Conservation (phyloP, 108 stramenopile species). For the Cyclotella kingstonii region DNA sequence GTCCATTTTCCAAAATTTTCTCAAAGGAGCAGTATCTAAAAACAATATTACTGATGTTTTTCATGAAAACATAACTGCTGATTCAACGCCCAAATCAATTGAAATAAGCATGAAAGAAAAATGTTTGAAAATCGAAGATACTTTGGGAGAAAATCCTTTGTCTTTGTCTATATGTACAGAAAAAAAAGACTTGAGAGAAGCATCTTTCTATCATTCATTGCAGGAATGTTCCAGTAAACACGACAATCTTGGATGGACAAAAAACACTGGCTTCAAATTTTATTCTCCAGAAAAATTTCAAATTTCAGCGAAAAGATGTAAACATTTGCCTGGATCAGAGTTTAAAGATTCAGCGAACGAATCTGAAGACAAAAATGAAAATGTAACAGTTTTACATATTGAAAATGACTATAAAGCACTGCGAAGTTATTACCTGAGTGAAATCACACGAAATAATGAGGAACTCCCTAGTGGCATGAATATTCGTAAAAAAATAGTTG, state of each 20-base stretch:
- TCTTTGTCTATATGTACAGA: too few relatives aligned
- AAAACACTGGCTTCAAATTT: background rate
- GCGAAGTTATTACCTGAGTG: background rate
- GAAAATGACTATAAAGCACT: background rate
- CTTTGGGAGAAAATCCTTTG: too few relatives aligned
- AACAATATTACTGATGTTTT: too few relatives aligned
- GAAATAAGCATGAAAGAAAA: too few relatives aligned
- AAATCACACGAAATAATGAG: background rate
- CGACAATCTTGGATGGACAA: background rate
- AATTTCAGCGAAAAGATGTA: background rate
- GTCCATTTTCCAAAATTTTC: too few relatives aligned
- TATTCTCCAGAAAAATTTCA: background rate
- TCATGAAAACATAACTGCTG: too few relatives aligned
- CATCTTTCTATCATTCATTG: background rate
- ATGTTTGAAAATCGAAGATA: too few relatives aligned
- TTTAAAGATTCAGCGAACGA: background rate
- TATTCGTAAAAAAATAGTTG: background rate
- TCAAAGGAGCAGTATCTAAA: too few relatives aligned
- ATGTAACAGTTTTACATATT: background rate
- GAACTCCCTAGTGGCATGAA: conserved; percentile 1
- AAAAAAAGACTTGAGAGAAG: too few relatives aligned
- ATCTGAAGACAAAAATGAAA: background rate
- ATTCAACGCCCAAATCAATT: too few relatives aligned
- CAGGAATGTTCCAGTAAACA: background rate
- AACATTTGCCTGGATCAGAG: background rate